Evolutionary conservation across 495 filamentous ascomycete species (phyloP), one percentile per base, ranked within the genome.

Genomic region (Rhizodiscina lignyota): DNA sequence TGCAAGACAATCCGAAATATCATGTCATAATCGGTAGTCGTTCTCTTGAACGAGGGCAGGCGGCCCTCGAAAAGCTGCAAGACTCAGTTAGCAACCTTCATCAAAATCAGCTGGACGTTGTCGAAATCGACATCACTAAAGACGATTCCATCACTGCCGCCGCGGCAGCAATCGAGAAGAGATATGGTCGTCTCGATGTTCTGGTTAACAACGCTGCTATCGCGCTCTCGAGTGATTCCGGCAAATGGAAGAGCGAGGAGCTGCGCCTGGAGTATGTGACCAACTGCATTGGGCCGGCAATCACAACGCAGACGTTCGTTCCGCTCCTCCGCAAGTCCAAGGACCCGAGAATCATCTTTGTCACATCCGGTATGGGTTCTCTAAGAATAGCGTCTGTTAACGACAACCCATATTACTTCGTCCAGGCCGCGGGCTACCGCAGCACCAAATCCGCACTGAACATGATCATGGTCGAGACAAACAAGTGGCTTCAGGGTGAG

Each of bases 211-310:
- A 48, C 39, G 49, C 51, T 18, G 42, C 39, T 6, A 40, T 43
- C 2, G n/a, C n/a, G n/a, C n/a, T n/a, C n/a, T n/a, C n/a, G n/a
- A n/a, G n/a, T n/a, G n/a, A n/a, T n/a, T 35, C 8, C 24, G 8
- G 13, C 24, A 27, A 8, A 8, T 27, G 8, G 8, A 8, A 8
- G 8, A 8, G 13, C 8, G 24, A 27, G 8, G 24, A 27, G 24
- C 34, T 52, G 10, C 35, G 41, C 24, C 22, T 8, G 4, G 28
- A 20, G n/a, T 39, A 59, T 11, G 45, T 54, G 10, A 52, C 49
- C n/a, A 61, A 61, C 34, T 51, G 53, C 33, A 45, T 47, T 21
- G 53, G 55, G 18, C 40, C 55, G 1, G 42, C 42, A 2, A 15
- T 57, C 6, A 37, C 60, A 0, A 41, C 53, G 1, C 18, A 43